Evolutionary conservation across 1,139 yeast species (phyloP), one percentile per base, ranked within the genome.

Genomic region (Yamadazyma conglobata): DNA sequence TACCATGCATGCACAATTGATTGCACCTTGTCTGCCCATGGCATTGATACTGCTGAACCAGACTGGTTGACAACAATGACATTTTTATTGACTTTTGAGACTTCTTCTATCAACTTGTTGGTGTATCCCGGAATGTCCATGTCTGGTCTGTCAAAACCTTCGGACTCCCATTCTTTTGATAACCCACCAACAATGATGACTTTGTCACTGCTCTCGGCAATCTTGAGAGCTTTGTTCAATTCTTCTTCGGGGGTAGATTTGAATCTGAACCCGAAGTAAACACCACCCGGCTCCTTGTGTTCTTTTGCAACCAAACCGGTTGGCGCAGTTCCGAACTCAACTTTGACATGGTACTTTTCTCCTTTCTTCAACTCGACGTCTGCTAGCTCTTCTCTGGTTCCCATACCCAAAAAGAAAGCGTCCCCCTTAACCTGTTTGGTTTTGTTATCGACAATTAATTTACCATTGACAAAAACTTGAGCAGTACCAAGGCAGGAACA

Each of bases 21-120:
- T 33, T 60, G 62, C 11, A 67, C 73, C 15, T 67, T 50, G 23
- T 62, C 52, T 10, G 60, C 48, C 80, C 82, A 77, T 18, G 80
- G 79, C 65, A 78, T 60, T 20, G 70, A 60, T 17, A 77, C 81
- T 2, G 85, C 83, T 8, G 80, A 64, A 32, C 84, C 84, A 3
- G 79, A 66, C 49, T 77, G 82, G 52, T 73, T 69, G 15, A 77
- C 79, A 27, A 77, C 58, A 14, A 74, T 66, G 7, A 71, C 64
- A 45, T 75, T 71, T 22, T 68, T 64, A 44, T 75, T 76, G 26
- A 60, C 80, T 27, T 57, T 58, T 21, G 62, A 34, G 12, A 77
- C 66, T 20, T 63, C 73, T 18, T 48, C 54, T 15, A 77, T 61
- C 33, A 77, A 57, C 26, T 62, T 58, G 38, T 74, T 65, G 24